Conservation (phyloP, 805 yeast species). For the Yarrowia alimentaria region DNA sequence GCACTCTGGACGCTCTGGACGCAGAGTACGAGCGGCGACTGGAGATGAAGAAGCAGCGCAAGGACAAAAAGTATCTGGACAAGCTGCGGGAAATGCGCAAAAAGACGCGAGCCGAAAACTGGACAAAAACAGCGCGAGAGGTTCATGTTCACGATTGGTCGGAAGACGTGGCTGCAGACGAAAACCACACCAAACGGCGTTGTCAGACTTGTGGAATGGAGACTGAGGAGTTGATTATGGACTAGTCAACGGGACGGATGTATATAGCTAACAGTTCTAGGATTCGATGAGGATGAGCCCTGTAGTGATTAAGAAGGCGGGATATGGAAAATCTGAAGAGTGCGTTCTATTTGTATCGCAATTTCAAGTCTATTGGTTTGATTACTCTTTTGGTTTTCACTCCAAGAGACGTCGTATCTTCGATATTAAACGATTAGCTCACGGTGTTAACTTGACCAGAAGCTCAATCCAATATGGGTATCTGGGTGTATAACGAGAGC, state of each 20-base stretch:
- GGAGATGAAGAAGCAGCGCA: conserved; percentile 62
- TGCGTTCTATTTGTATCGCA: no score
- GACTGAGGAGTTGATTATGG: conserved; percentile 56
- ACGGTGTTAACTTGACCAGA: no score
- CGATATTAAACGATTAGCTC: no score
- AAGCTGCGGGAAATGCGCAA: conserved; percentile 83
- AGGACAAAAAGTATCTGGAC: conserved; percentile 76
- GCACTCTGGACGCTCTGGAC: conserved; percentile 81
- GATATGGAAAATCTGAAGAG: no score
- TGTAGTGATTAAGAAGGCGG: no score
- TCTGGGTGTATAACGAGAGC: no score
- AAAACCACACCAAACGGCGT: conserved; percentile 42
- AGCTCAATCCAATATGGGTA: no score
- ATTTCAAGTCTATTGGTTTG: no score
- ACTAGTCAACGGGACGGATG: neutral
- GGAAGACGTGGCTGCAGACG: conserved; percentile 29
- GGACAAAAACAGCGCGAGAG: conserved; percentile 56
- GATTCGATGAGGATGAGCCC: no score
- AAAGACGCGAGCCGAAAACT: conserved; percentile 88
- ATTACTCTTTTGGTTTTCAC: no score
- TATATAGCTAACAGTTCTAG: neutral
- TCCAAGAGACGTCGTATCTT: no score
- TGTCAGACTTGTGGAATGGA: conserved; percentile 83
- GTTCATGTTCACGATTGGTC: conserved; percentile 54
- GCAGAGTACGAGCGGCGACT: conserved; percentile 90